Evolutionary conservation across 257 asterid species (phyloP), one percentile per base, ranked within the genome.

Genomic region (Craterostigma plantagineum): DNA sequence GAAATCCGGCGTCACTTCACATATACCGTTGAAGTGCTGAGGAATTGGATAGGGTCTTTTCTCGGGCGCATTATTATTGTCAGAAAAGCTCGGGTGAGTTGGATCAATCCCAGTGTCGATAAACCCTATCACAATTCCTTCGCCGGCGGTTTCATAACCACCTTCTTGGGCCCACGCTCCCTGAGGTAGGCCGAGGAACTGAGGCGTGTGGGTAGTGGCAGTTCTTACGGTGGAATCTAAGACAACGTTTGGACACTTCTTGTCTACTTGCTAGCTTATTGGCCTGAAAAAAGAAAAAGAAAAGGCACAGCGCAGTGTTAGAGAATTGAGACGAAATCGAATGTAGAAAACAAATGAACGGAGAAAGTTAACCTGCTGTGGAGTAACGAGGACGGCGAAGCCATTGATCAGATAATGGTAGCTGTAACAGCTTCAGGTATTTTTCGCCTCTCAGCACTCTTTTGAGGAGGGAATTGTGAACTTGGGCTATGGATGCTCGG

Each of bases 91-190:
- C 14, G 84, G 87, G 53, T 90, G 99, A 1, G 67, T 65, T 34
- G 95, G 99, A 65, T 83, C 99, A 14, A 90, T 75, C 48, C 99
- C 99, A 3, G 99, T 83, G 65, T 90, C 99, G 8, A 90, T 57
- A 51, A 90, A 69, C 49, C 95, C 99, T 48, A 90, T 79, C 53
- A 90, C 99, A 33, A 90, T 33, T 55, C 95, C 92, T 72, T 79
- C 96, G 48, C 99, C 99, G 11, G 99, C 99, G 23, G 67, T 70
- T 60, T 72, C 85, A 51, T 64, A 70, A 35, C 99, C 99, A 23
- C 99, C 99, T 53, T 80, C 84, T 67, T 67, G 68, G 14, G 72
- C 81, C 99, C 99, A 90, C 15, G 99, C 99, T 37, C 99, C 99
- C 43, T 75, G 70, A 7, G 96, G 95, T 40, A 90, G 76, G 54